Evolutionary conservation across 2,329 filamentous ascomycete species (phyloP), one percentile per base, ranked within the genome.

Genomic region (Penicillium polonicum): DNA sequence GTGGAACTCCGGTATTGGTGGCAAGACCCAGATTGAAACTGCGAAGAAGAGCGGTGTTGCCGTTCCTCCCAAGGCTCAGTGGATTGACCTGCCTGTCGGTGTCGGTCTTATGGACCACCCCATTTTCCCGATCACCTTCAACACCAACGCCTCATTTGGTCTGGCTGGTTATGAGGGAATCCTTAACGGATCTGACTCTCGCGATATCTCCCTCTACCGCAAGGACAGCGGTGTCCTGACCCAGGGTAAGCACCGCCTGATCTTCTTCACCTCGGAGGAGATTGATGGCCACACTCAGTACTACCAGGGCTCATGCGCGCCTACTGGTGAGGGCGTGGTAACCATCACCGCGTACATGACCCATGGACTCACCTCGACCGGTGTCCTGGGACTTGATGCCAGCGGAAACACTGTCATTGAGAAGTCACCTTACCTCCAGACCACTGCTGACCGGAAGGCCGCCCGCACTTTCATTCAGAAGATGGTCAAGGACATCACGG

Each of bases 1-100:
- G 2, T 79, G 89, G 73, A 81, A 87, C 67, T 88, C 84, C 74
- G 86, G 88, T 63, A 90, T 89, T 61, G 88, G 88, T 5, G 86
- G 86, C 23, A 72, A 73, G 51, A 76, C 75, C 44, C 77, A 80
- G 68, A 76, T 82, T 45, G 70, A 70, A 43, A 69, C 75, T 25
- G 80, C 81, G 39, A 73, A 78, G 67, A 71, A 69, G 61, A 80
- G 78, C 55, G 71, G 66, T 21, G 76, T 79, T 7, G 43, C 68
- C 7, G 76, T 76, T 17, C 76, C 80, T 55, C 69, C 74, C 19
- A 70, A 76, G 58, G 60, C 71, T n/a, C 60, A 79, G 25, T 82
- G 80, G 80, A 80, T 83, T 64, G 72, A 79, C 61, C 72, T 82
- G 5, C 80, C 80, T 8, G 80, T 82, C n/a, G 80, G 80, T 31